phyloP scores from a whole-genome alignment of 225 moss, liverwort and hornwort genomes.

The Physcomitrellopsis africana region DNA sequence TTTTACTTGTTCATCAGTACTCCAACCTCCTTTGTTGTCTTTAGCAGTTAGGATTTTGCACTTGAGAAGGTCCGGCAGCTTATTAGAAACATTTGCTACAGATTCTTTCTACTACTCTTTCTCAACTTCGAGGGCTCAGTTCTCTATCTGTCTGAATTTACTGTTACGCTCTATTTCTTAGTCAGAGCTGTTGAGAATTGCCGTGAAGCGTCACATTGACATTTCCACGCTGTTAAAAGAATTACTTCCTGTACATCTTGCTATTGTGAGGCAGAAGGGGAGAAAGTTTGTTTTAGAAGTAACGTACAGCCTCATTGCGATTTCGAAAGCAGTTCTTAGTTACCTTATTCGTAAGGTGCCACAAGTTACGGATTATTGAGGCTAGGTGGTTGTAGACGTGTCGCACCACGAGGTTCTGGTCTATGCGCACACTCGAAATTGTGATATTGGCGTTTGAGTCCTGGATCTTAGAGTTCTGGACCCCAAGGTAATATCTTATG shows the following conservation, averaged over 20 bases:
- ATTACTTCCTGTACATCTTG: constrained; percentile 41
- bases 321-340: constrained; percentile 77
- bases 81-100: neutral
- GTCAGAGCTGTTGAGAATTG: constrained; percentile 20
- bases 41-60: neutral
- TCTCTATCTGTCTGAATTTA: constrained; percentile 12
- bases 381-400: neutral
- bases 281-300: constrained; percentile 63
- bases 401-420: constrained; percentile 14
- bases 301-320: constrained; percentile 68
- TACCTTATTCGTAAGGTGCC: constrained; percentile 79
- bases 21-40: constrained; percentile 20
- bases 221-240: constrained; percentile 73
- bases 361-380: neutral
- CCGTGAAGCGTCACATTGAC: constrained; percentile 96
- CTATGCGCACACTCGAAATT: constrained; percentile 10
- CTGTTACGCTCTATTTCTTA: constrained; percentile 12
- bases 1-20: constrained; percentile 21
- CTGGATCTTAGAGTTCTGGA: constrained; percentile 10
- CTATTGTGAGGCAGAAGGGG: constrained; percentile 49
- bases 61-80: constrained; percentile 7
- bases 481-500: constrained; percentile 25
- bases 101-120: constrained; percentile 4
- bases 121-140: too few relatives aligned
- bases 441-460: constrained; percentile 20